Percentiles rank a stretch among this genome's conserved stretches.
Conservation (phyloP, 768 basidiomycete species). For the Leucosporidium yakuticum region DNA sequence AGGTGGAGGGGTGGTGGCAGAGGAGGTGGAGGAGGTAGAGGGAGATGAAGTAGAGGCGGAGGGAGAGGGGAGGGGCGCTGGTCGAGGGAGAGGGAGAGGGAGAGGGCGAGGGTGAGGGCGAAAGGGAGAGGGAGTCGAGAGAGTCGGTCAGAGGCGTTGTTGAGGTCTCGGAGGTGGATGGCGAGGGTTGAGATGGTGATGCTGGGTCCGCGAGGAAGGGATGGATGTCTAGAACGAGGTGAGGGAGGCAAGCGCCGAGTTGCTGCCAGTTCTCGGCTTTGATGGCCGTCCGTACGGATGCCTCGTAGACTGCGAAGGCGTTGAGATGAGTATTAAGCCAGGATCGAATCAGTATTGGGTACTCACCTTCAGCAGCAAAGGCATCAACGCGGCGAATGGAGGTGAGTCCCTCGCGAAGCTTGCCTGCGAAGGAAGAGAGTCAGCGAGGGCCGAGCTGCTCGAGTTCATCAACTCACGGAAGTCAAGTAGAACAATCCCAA, state of each 20-base stretch:
- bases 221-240: conserved; percentile 23
- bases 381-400: conserved; percentile 18
- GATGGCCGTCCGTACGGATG: conserved; percentile 14
- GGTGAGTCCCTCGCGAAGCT: conserved; percentile 29
- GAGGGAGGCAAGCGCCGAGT: conserved; percentile 20
- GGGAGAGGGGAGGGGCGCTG: background rate
- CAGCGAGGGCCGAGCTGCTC: background rate
- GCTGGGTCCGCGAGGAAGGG: background rate
- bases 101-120: background rate
- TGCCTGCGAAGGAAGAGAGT: conserved; percentile 3
- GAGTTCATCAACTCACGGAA: conserved; percentile 4
- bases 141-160: background rate
- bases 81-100: background rate
- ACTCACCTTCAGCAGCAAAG: conserved; percentile 23
- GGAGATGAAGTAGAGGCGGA: background rate
- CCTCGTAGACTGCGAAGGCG: conserved; percentile 18
- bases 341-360: background rate
- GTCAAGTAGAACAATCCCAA: conserved; percentile 30
- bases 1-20: background rate
- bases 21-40: conserved; percentile 11
- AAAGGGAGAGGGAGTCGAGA: background rate
- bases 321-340: background rate
- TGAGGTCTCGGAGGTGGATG: background rate
- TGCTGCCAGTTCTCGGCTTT: conserved; percentile 23
- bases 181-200: background rate